These are phyloP conservation scores for Amaranthus cruentus DNA, from an alignment of 148 eudicot species.

Conservation along the genomic window DNA sequence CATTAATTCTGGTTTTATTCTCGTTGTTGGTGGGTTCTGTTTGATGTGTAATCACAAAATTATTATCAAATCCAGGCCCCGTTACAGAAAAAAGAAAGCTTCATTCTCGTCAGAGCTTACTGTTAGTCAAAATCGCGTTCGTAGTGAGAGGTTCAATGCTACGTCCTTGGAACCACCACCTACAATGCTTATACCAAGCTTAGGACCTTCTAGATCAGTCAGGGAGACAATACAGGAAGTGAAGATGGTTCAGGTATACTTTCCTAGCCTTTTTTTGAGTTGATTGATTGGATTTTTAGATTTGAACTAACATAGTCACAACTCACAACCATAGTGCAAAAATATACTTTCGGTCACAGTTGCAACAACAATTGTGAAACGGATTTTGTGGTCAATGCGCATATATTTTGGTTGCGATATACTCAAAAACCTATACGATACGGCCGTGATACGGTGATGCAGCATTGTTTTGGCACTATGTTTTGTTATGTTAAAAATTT, in stretches of 20 bases:
- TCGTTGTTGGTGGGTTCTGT: neutral
- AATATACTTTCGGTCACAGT: too few relatives aligned
- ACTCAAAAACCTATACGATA: too few relatives aligned
- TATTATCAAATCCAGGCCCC: constrained; percentile 55
- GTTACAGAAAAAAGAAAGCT: constrained; percentile 56
- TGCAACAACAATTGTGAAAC: too few relatives aligned
- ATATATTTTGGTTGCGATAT: too few relatives aligned
- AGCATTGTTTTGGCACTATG: too few relatives aligned
- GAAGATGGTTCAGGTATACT: constrained; percentile 86
- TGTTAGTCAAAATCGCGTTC: constrained; percentile 30
- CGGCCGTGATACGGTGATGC: too few relatives aligned
- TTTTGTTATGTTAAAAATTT: too few relatives aligned
- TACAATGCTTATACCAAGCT: constrained; percentile 55
- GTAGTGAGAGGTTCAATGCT: constrained; percentile 29
- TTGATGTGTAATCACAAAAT: constrained; percentile 6
- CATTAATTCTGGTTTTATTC: constrained; percentile 7
- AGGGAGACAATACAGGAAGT: constrained; percentile 73
- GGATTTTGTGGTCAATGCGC: too few relatives aligned
- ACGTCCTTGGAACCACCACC: constrained; percentile 49
- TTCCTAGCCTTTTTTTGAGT: neutral
- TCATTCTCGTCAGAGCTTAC: constrained; percentile 47
- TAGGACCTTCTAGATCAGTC: constrained; percentile 69
- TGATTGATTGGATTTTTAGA: too few relatives aligned
- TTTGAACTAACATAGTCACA: too few relatives aligned
- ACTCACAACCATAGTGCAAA: too few relatives aligned